Conservation (phyloP, 2,329 filamentous ascomycete species). For the Hypoxylon sp. region DNA sequence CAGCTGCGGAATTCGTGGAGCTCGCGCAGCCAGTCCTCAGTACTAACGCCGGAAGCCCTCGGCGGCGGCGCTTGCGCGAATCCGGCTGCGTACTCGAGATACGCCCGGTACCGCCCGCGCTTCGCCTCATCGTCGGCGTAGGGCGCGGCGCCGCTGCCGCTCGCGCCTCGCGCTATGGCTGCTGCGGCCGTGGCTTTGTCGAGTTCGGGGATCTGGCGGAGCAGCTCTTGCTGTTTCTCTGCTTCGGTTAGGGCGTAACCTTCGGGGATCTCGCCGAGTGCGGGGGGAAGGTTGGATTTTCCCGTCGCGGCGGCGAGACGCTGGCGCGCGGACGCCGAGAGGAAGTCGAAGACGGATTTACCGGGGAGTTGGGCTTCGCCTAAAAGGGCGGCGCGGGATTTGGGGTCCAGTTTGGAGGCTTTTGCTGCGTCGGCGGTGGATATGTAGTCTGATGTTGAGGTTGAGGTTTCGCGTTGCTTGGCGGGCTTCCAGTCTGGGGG, state of each 20-base stretch:
- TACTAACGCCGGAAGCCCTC: slow-evolving; percentile 59
- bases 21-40: slow-evolving; percentile 85
- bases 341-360: slow-evolving; percentile 96
- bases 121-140: slow-evolving; percentile 89
- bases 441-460: slow-evolving; percentile 60
- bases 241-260: slow-evolving; percentile 74
- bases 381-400: slow-evolving; percentile 81
- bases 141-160: slow-evolving; percentile 72
- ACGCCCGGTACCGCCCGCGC: slow-evolving; percentile 82
- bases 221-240: slow-evolving; percentile 71
- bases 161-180: slow-evolving; percentile 75
- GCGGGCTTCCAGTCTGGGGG: slow-evolving; percentile 81
- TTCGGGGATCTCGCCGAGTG: slow-evolving; percentile 79
- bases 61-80: slow-evolving; percentile 51
- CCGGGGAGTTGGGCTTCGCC: slow-evolving; percentile 86
- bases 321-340: slow-evolving; percentile 83
- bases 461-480: slow-evolving; percentile 59
- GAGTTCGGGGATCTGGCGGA: slow-evolving; percentile 73
- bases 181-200: slow-evolving; percentile 77
- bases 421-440: slow-evolving; percentile 85
- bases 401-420: slow-evolving; percentile 80
- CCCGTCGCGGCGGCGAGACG: slow-evolving; percentile 83
- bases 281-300: slow-evolving; percentile 81
- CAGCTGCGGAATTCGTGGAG: slow-evolving; percentile 79
- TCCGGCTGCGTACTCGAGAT: slow-evolving; percentile 83